Evolutionary conservation across 139 green algal species (phyloP), one percentile per base, ranked within the genome.

Genomic region (Chlamydomonas schloesseri): DNA sequence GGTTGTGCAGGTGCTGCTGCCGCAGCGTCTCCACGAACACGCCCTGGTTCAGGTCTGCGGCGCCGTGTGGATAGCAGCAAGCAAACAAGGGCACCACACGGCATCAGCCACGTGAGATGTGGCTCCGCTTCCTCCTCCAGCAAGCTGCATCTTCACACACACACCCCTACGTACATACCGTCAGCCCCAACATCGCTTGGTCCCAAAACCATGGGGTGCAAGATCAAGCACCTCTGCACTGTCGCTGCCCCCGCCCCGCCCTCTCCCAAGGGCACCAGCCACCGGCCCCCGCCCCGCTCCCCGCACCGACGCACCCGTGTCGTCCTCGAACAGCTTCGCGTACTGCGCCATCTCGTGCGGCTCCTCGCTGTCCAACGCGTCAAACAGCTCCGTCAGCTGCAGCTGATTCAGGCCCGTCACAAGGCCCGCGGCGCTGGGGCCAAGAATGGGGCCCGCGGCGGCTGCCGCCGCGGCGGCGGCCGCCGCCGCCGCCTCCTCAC

Each of bases 301-400:
- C 73, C n/a, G n/a, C n/a, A n/a, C n/a, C n/a, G n/a, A 11, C 78
- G 34, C 78, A 84, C 78, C 78, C 9, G 69, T 62, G 70, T 89
- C 85, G 34, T 84, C 77, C 46, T 89, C 85, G 33, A 89, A 89
- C 69, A 89, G 77, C 70, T 77, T 57, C 21, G 75, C 62, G 83
- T 93, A 93, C 42, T 72, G 71, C 64, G 90, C 58, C 68, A 89
- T 84, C 42, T 93, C 89, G 9, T 84, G 72, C 23, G 81, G 36
- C 36, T 90, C 87, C 42, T 93, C 89, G 33, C 73, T 85, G 68
- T 93, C 89, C 36, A 93, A 79, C 17, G 89, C 89, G 23, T 93
- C 89, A 36, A 82, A 88, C 33, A 93, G 70, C 24, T 89, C 85
- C 6, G 18, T 57, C 42, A 89, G 60, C 65, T 89, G 85, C 20